Evolutionary conservation across 345 rosid species (phyloP), one percentile per base, ranked within the genome.

Genomic region (Ricinus communis): DNA sequence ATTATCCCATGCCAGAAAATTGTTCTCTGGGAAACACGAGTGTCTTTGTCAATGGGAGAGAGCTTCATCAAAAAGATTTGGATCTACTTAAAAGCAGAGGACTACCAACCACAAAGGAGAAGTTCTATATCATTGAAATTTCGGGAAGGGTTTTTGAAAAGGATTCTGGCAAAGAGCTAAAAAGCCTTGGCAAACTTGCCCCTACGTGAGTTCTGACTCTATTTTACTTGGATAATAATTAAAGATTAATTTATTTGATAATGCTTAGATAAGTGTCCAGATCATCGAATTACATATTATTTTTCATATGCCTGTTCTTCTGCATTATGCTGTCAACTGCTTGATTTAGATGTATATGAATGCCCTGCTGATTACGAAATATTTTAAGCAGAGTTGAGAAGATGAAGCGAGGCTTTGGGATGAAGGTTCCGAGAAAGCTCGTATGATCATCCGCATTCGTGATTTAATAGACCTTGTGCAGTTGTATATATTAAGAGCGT

Each of bases 21-120:
- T 77, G 81, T 52, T 65, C 51, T 36, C 66, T 31, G 13, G 81
- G 81, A 50, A 59, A 77, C 67, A 73, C 77, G 0, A n/a, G 66
- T 30, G 55, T 77, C 49, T 73, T 73, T 53, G 67, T 77, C 10
- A 77, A 77, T 56, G 77, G 74, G 24, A 69, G 81, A 49, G 74
- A 77, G 66, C 81, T 77, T 50, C 46, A 69, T 73, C 62, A 77
- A 51, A 64, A 41, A 56, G 81, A 77, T 68, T 51, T 77, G 21
- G 71, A 64, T 16, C 33, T 64, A 11, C 81, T 77, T 46, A 55
- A 69, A 14, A 50, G 54, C 30, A 68, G 74, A 69, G 77, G 81
- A 56, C 57, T 77, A 5, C 81, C 77, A 15, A 55, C 54, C 47
- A 40, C 60, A 19, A 62, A 57, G 31, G 56, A 69, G 12, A 77